phyloP scores from a whole-genome alignment of 805 yeast genomes.

The Teunomyces cretensis region DNA sequence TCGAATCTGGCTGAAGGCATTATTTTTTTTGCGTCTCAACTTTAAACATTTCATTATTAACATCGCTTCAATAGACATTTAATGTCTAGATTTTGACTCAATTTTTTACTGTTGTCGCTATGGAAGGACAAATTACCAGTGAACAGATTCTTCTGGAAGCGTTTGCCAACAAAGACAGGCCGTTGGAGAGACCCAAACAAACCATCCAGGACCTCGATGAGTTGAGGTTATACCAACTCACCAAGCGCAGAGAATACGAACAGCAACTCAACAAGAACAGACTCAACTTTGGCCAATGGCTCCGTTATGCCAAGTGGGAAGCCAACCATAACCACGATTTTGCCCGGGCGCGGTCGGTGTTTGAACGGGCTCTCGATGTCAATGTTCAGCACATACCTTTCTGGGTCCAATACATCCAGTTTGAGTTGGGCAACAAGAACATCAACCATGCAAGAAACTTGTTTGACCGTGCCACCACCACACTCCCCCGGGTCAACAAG shows the following conservation, averaged over 20 bases:
- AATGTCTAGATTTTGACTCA: background rate
- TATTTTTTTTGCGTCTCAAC: conserved; percentile 4
- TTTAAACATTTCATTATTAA: background rate
- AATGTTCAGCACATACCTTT: conserved; percentile 74
- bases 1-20: conserved; percentile 20
- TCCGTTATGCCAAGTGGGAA: conserved; percentile 89
- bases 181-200: conserved; percentile 30
- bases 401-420: conserved; percentile 82
- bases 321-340: conserved; percentile 70
- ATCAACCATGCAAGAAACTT: conserved; percentile 88
- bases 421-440: conserved; percentile 69
- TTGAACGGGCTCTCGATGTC: conserved; percentile 82
- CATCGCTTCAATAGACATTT: background rate
- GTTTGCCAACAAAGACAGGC: conserved; percentile 21
- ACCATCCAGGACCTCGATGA: conserved; percentile 74
- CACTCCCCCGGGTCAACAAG: conserved; percentile 78
- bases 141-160: conserved; percentile 39
- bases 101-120: background rate
- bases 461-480: conserved; percentile 70
- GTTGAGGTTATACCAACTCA: conserved; percentile 67
- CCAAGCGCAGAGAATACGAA: conserved; percentile 81
- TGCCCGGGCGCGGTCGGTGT: conserved; percentile 78
- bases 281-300: conserved; percentile 83
- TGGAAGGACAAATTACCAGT: conserved; percentile 26
- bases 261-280: conserved; percentile 84